Evolutionary conservation across 306 rosid species (phyloP).

Genomic region (Vigna trinervia): DNA sequence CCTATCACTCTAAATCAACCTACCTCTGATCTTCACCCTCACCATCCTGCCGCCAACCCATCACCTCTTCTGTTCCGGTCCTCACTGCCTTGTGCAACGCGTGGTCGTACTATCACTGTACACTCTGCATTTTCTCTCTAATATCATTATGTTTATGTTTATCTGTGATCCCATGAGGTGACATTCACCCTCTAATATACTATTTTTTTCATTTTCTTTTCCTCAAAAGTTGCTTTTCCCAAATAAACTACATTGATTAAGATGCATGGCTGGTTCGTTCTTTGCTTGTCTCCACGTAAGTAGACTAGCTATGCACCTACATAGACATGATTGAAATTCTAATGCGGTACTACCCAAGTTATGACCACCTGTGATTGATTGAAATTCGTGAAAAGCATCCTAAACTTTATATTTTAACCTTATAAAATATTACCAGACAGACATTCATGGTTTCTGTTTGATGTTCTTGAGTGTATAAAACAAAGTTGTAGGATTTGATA

Average conservation of each 20-base stretch:
- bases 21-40: conserved; percentile 13
- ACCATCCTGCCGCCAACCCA: conserved; percentile 53
- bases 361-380: background rate
- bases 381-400: background rate
- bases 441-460: too few species aligned
- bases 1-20: conserved; percentile 40
- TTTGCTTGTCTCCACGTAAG: background rate
- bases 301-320: background rate
- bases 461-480: too few species aligned
- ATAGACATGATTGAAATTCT: background rate
- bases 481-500: background rate
- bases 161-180: conserved; percentile 1
- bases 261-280: background rate
- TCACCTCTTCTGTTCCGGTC: conserved; percentile 45
- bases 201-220: background rate
- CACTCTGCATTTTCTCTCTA: conserved; percentile 12
- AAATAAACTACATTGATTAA: background rate
- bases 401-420: too few species aligned
- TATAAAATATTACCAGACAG: too few species aligned
- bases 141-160: background rate
- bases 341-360: background rate
- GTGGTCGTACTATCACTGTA: conserved; percentile 58
- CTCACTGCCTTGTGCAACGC: conserved; percentile 52
- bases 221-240: background rate
- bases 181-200: background rate